phyloP scores from a whole-genome alignment of 805 yeast genomes.

The Wickerhamiella azyma region DNA sequence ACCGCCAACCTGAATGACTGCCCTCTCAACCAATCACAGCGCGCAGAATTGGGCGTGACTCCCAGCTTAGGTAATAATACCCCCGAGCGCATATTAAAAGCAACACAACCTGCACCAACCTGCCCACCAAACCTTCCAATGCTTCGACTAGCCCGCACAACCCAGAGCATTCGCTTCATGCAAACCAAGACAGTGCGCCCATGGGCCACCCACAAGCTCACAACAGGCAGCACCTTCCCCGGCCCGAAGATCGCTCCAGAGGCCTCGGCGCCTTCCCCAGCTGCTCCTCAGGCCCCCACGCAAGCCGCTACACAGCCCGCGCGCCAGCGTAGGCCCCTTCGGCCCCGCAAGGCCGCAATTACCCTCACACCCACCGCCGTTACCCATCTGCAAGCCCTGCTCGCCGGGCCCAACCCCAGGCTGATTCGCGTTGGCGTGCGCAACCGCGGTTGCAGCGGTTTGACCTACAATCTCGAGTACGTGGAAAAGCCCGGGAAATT shows the following conservation, averaged over 20 bases:
- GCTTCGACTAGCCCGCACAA: not conserved
- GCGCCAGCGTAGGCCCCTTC: conserved; percentile 38
- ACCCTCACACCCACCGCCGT: conserved; percentile 67
- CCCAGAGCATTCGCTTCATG: conserved; percentile 7
- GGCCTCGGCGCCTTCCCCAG: not conserved
- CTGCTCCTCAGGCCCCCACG: not conserved
- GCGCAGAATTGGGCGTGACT: too few relatives aligned
- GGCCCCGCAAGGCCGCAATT: conserved; percentile 83
- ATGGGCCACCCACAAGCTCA: conserved; percentile 19
- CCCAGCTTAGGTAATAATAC: not conserved
- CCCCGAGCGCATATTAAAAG: not conserved
- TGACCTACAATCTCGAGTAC: conserved; percentile 82
- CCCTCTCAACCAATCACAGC: too few relatives aligned
- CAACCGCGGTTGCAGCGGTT: conserved; percentile 93
- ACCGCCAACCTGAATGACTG: too few relatives aligned
- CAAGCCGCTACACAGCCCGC: not conserved
- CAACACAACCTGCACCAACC: not conserved
- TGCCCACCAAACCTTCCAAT: not conserved
- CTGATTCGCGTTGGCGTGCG: conserved; percentile 85
- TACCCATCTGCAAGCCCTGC: conserved; percentile 48
- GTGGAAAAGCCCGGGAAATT: conserved; percentile 86
- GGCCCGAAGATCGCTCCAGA: not conserved
- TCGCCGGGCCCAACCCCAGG: conserved; percentile 76
- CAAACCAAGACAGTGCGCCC: conserved; percentile 18
- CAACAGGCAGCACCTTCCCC: conserved; percentile 2